Percentiles rank a stretch among this genome's conserved stretches.
phyloP scores from a whole-genome alignment of 2,329 filamentous ascomycete genomes.

The Aureobasidium namibiae region DNA sequence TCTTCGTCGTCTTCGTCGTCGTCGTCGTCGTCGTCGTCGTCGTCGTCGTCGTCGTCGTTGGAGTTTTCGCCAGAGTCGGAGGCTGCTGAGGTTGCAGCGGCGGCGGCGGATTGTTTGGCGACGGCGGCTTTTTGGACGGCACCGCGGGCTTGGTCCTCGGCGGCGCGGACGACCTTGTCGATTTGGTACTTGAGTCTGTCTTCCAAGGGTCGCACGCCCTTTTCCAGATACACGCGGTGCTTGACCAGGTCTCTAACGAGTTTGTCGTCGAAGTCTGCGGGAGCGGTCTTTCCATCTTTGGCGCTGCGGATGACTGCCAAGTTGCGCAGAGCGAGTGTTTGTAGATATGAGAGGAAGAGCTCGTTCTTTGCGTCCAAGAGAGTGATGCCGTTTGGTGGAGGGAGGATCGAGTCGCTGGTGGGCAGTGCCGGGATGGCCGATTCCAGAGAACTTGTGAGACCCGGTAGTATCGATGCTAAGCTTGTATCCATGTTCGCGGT shows the following conservation, averaged over 20 bases:
- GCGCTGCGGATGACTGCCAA: conserved; percentile 29
- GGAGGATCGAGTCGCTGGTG: conserved; percentile 53
- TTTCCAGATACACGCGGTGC: conserved; percentile 84
- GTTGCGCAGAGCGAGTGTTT: conserved; percentile 77
- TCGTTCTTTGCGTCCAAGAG: conserved; percentile 95
- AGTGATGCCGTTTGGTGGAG: conserved; percentile 82
- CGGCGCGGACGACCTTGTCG: conserved; percentile 84
- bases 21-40: too few relatives aligned
- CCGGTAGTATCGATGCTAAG: conserved; percentile 29
- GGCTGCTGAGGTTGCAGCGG: background rate
- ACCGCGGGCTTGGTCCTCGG: conserved; percentile 59
- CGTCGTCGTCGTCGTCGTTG: too few relatives aligned
- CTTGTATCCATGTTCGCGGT: conserved; percentile 7
- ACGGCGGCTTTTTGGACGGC: conserved; percentile 28
- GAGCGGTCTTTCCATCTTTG: conserved; percentile 18
- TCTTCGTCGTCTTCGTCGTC: too few relatives aligned
- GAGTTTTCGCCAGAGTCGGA: conserved; percentile 22
- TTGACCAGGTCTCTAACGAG: conserved; percentile 84
- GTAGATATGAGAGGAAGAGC: conserved; percentile 89
- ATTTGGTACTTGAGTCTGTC: conserved; percentile 90
- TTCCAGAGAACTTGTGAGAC: conserved; percentile 53
- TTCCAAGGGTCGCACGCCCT: conserved; percentile 83
- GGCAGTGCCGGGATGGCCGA: conserved; percentile 47
- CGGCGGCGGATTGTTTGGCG: conserved; percentile 22
- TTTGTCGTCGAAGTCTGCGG: conserved; percentile 48